These are phyloP conservation scores for Pestalotiopsis sp. DNA, from an alignment of 2,329 filamentous ascomycete genomes.

Conservation along the genomic window DNA sequence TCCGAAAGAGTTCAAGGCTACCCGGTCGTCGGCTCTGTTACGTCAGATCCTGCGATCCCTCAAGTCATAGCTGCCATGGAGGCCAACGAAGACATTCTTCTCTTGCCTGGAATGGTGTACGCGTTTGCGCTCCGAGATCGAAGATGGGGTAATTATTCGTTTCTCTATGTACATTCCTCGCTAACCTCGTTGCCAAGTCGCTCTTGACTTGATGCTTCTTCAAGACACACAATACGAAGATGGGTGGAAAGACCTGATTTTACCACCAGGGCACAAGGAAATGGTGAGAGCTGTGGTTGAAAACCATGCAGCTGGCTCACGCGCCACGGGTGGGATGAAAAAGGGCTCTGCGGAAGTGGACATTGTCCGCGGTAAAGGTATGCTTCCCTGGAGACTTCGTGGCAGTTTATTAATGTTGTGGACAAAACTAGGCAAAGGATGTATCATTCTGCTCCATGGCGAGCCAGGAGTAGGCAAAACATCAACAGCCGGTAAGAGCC, in stretches of 20 bases:
- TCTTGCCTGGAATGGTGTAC: constrained; percentile 26
- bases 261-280: constrained; percentile 29
- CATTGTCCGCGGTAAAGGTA: constrained; percentile 32
- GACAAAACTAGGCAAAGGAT: constrained; percentile 29
- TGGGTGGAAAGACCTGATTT: constrained; percentile 30
- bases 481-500: constrained; percentile 13
- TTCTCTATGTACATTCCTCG: background rate
- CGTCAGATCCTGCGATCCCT: background rate
- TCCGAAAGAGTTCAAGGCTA: background rate
- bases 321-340: constrained; percentile 4
- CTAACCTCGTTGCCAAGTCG: constrained; percentile 13
- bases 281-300: constrained; percentile 33
- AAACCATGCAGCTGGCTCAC: constrained; percentile 22
- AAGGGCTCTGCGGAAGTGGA: constrained; percentile 23
- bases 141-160: constrained; percentile 29
- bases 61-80: constrained; percentile 19
- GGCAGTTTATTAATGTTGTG: constrained; percentile 11
- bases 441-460: constrained; percentile 36
- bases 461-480: constrained; percentile 20
- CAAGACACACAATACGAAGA: constrained; percentile 17
- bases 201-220: constrained; percentile 17
- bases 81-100: constrained; percentile 17
- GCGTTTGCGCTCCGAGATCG: constrained; percentile 29
- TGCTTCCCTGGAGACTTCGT: constrained; percentile 4
- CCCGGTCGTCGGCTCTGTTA: background rate